Evolutionary conservation across 1,284 basidiomycete genomes (phyloP).

Genomic region (Leccinum huronense): DNA sequence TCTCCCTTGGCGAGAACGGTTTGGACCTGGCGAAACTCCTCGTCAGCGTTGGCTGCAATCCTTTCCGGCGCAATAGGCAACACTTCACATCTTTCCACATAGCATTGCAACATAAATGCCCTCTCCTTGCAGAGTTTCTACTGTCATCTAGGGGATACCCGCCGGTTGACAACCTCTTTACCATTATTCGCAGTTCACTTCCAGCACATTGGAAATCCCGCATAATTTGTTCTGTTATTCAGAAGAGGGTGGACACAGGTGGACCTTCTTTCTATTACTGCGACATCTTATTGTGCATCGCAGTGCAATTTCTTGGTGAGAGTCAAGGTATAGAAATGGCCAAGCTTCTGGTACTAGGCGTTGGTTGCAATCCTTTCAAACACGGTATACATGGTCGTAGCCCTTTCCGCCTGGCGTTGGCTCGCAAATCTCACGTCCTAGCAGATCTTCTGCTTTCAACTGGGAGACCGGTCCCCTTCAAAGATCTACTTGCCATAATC

Average conservation of each 20-base stretch:
- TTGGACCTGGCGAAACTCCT: neutral
- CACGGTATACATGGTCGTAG: neutral
- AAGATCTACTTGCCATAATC: neutral
- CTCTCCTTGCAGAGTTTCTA: slow-evolving; percentile 1
- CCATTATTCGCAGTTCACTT: neutral
- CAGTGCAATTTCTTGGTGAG: neutral
- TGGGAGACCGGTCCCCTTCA: neutral
- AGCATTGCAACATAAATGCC: neutral
- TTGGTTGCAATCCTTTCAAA: neutral
- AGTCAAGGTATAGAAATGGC: neutral
- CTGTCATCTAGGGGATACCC: neutral
- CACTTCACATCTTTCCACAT: neutral
- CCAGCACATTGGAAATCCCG: neutral
- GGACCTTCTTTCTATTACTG: neutral
- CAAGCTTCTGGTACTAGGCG: neutral
- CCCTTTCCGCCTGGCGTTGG: neutral
- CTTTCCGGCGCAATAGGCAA: neutral
- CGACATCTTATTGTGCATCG: neutral
- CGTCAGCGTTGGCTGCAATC: neutral
- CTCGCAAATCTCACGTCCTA: neutral
- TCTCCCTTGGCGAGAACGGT: neutral
- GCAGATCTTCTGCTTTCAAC: slow-evolving; percentile 3
- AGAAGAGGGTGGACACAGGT: neutral
- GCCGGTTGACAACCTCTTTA: neutral
- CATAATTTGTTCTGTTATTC: neutral